Conservation (phyloP, 2,329 filamentous ascomycete species). For the Colletotrichum trifolii region DNA sequence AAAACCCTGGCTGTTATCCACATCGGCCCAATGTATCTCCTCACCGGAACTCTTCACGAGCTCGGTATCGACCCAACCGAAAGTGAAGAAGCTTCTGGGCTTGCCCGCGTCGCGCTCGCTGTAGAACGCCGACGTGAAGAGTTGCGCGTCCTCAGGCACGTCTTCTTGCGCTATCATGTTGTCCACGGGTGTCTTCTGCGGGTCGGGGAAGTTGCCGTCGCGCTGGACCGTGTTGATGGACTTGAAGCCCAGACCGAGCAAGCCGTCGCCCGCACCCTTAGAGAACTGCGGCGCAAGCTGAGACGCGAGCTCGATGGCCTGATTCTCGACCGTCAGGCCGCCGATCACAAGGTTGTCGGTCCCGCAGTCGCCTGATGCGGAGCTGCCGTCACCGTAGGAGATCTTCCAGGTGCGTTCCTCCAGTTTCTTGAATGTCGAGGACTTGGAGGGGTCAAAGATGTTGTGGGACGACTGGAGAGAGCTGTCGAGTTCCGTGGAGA, state of each 20-base stretch:
- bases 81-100: slow-evolving; percentile 75
- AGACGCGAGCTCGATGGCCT: slow-evolving; percentile 75
- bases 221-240: slow-evolving; percentile 70
- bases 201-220: slow-evolving; percentile 55
- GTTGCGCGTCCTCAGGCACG: slow-evolving; percentile 73
- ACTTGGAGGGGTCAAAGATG: slow-evolving; percentile 51
- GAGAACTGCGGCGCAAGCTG: slow-evolving; percentile 68
- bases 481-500: slow-evolving; percentile 42
- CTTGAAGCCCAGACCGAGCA: slow-evolving; percentile 76
- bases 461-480: slow-evolving; percentile 52
- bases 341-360: slow-evolving; percentile 76
- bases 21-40: slow-evolving; percentile 67
- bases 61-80: slow-evolving; percentile 73
- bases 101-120: slow-evolving; percentile 55
- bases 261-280: slow-evolving; percentile 70
- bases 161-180: slow-evolving; percentile 75
- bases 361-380: slow-evolving; percentile 71
- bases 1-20: slow-evolving; percentile 72
- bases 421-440: slow-evolving; percentile 47
- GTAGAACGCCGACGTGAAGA: slow-evolving; percentile 32
- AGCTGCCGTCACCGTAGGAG: slow-evolving; percentile 74
- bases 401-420: slow-evolving; percentile 69
- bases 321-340: slow-evolving; percentile 67
- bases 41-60: slow-evolving; percentile 69
- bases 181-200: slow-evolving; percentile 79